Evolutionary conservation across 495 filamentous ascomycete species (phyloP).

Genomic region (Saxophila tyrrhenica): DNA sequence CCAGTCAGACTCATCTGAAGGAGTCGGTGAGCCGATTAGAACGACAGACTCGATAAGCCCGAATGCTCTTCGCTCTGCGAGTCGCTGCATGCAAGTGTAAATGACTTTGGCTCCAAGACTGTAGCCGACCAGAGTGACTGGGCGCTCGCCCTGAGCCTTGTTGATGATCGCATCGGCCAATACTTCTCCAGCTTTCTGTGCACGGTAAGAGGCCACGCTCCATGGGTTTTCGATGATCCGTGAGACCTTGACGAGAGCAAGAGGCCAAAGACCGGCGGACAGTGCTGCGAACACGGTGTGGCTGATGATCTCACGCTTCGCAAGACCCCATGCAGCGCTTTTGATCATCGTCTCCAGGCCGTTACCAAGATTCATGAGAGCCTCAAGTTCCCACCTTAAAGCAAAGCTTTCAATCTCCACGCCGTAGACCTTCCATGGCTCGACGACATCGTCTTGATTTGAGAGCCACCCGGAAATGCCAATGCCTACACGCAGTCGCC

Average conservation of each 20-base stretch:
- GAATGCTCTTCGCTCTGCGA: slow-evolving; percentile 70
- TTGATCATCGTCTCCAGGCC: slow-evolving; percentile 63
- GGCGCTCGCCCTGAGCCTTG: slow-evolving; percentile 77
- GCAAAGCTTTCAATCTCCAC: slow-evolving; percentile 65
- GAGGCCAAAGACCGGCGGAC: slow-evolving; percentile 60
- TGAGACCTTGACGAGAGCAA: slow-evolving; percentile 65
- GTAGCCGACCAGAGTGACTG: slow-evolving; percentile 80
- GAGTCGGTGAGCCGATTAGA: slow-evolving; percentile 71
- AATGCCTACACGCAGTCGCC: slow-evolving; percentile 70
- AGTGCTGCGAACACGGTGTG: slow-evolving; percentile 68
- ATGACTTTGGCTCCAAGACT: slow-evolving; percentile 84
- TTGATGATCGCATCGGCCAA: slow-evolving; percentile 83
- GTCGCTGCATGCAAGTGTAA: slow-evolving; percentile 62
- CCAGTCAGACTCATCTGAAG: slow-evolving; percentile 56
- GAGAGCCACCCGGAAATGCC: slow-evolving; percentile 75
- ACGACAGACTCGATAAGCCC: slow-evolving; percentile 78
- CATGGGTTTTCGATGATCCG: slow-evolving; percentile 85
- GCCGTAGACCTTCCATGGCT: slow-evolving; percentile 67
- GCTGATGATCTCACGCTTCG: slow-evolving; percentile 64
- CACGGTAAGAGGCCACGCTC: slow-evolving; percentile 64
- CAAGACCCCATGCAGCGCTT: slow-evolving; percentile 63
- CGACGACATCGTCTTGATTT: slow-evolving; percentile 53
- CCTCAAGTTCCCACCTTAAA: slow-evolving; percentile 71
- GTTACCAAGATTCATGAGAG: slow-evolving; percentile 64
- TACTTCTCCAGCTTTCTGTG: slow-evolving; percentile 76